These are phyloP conservation scores for Penicillium sclerotiorum DNA, from an alignment of 2,329 filamentous ascomycete genomes.

Conservation along the genomic window DNA sequence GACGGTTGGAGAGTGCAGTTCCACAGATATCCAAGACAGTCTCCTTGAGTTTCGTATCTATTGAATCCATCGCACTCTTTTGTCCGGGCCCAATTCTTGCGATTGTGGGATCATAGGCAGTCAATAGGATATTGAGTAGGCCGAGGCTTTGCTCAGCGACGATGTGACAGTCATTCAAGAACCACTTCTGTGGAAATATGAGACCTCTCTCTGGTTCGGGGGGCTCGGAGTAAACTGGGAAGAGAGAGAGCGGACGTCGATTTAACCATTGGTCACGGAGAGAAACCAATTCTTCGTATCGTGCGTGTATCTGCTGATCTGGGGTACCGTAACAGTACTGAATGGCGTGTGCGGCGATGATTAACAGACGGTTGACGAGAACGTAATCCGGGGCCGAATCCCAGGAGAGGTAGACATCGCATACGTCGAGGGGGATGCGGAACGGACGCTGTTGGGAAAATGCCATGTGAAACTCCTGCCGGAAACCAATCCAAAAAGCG, in stretches of 20 bases:
- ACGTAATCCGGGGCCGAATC: conserved; percentile 6
- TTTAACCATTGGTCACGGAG: conserved; percentile 26
- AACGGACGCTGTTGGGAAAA: conserved; percentile 12
- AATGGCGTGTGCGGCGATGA: conserved; percentile 8
- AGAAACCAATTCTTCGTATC: conserved; percentile 20
- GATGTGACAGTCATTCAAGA: conserved; percentile 27
- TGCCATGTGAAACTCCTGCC: conserved; percentile 14
- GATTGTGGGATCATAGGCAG: conserved; percentile 29
- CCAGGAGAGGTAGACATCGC: conserved; percentile 10
- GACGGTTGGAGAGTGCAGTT: conserved; percentile 23
- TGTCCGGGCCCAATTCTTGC: conserved; percentile 26
- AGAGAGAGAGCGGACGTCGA: conserved; percentile 25
- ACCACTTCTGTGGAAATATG: conserved; percentile 31
- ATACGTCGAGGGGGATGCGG: conserved; percentile 2
- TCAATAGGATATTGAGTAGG: conserved; percentile 28
- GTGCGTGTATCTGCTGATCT: background rate
- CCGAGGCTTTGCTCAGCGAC: conserved; percentile 26
- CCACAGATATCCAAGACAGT: conserved; percentile 22
- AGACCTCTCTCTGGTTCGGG: conserved; percentile 20
- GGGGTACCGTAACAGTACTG: conserved; percentile 10
- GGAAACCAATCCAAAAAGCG: conserved; percentile 19
- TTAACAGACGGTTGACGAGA: conserved; percentile 8
- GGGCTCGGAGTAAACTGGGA: conserved; percentile 25
- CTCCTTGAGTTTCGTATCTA: conserved; percentile 15
- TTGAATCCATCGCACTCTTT: conserved; percentile 4